These are phyloP conservation scores for Endothia cerciana DNA, from an alignment of 2,329 filamentous ascomycete genomes.

Conservation along the genomic window DNA sequence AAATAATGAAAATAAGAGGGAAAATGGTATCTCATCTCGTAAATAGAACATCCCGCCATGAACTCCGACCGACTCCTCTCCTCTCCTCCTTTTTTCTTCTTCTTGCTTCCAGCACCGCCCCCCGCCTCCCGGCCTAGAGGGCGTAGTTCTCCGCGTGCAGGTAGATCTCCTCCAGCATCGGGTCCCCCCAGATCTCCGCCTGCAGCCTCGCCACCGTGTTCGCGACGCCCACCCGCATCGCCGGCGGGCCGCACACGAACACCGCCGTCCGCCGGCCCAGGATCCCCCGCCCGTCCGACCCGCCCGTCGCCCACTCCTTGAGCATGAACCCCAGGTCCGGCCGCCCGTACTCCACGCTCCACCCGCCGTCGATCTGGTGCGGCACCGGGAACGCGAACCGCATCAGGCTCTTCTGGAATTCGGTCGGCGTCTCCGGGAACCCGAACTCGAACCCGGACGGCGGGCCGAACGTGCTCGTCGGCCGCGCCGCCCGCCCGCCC, in stretches of 20 bases:
- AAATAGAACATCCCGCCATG: constrained; percentile 4
- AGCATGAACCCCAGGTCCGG: constrained; percentile 89
- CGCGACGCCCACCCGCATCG: constrained; percentile 87
- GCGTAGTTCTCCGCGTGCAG: constrained; percentile 96
- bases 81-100: background rate
- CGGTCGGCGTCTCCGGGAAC: constrained; percentile 81
- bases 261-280: constrained; percentile 84
- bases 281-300: constrained; percentile 65
- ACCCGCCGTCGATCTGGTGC: constrained; percentile 74
- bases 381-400: constrained; percentile 82
- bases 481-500: constrained; percentile 43
- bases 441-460: constrained; percentile 75
- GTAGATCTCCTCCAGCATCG: constrained; percentile 84
- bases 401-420: constrained; percentile 88
- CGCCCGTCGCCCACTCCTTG: constrained; percentile 77
- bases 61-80: background rate
- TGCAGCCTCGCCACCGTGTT: constrained; percentile 83
- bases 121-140: constrained; percentile 62
- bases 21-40: constrained; percentile 25
- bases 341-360: constrained; percentile 90
- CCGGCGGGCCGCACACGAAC: constrained; percentile 87
- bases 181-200: constrained; percentile 78
- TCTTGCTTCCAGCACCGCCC: background rate
- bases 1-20: constrained; percentile 12
- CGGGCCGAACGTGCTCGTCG: constrained; percentile 61